phyloP scores from a whole-genome alignment of 768 basidiomycete species.

The Hemileccinum rubropunctum region DNA sequence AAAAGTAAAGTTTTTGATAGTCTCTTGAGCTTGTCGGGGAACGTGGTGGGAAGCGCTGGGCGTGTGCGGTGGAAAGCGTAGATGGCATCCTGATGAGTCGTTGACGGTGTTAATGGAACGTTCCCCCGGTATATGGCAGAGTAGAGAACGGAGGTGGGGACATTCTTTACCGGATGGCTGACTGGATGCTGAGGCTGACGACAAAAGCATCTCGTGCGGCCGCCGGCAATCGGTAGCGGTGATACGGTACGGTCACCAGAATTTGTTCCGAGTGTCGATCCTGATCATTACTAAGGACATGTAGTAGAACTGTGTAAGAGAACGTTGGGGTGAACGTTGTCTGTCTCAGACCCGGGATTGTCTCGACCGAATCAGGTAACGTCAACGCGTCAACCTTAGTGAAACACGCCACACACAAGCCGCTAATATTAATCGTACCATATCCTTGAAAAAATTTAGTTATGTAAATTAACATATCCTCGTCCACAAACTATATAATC shows the following conservation, averaged over 20 bases:
- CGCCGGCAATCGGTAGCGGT: background rate
- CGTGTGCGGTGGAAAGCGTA: background rate
- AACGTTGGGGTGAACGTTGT: background rate
- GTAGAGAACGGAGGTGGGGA: no score
- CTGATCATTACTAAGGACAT: no score
- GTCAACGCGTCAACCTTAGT: no score
- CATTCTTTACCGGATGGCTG: constrained; percentile 2
- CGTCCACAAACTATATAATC: background rate
- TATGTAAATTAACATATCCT: constrained; percentile 23
- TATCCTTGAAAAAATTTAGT: constrained; percentile 16
- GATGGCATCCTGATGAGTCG: constrained; percentile 10
- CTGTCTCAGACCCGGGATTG: constrained; percentile 6
- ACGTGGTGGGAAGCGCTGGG: background rate
- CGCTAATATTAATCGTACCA: constrained; percentile 30
- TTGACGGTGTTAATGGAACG: constrained; percentile 1
- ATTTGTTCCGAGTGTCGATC: no score
- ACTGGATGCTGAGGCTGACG: constrained; percentile 14
- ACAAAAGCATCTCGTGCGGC: background rate
- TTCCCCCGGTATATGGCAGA: no score
- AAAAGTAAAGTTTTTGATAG: constrained; percentile 8
- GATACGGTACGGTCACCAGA: no score
- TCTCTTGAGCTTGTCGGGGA: background rate
- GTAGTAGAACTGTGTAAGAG: no score
- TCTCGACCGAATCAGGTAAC: no score
- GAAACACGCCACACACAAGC: constrained; percentile 33